Base-by-base conservation (phyloP, 2,329 filamentous ascomycete genomes). In the Aspergillus tubingensis region DNA sequence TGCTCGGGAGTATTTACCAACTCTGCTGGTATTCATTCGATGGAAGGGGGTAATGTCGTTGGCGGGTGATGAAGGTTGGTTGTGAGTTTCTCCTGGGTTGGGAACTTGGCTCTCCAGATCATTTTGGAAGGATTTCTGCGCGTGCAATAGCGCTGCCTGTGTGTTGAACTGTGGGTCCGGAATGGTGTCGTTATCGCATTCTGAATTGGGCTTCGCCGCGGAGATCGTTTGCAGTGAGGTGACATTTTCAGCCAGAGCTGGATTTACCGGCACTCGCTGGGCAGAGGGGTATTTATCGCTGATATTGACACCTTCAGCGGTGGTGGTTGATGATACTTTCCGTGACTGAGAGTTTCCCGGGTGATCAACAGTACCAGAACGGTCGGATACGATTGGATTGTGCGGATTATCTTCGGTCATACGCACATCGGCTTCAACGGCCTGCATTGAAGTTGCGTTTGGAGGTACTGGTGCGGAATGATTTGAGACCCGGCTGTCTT, bases 201-300 rank as follows among this genome's bases (percentile, higher is more conserved):
- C 67, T 3, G 67, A 57, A 47, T 65, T 59, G 30, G 54, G 65
- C 53, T 72, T 73, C 8, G 68, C 70, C 36, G 74, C 61, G 17
- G 71, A 69, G 5, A 77, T 79, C 7, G 77, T 78, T 57, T 77
- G 70, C 43, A 78, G 69, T 5, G 77, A 80, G 41, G 70, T 72
- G 17, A 73, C 50, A 39, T 72, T 70, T 59, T 73, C 72, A n/a
- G 70, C 68, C 3, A 70, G 58, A 5, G 64, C 71, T 21, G 66
- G 67, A 52, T 68, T 68, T 23, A 58, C 67, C 10, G 71, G 69
- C 19, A 75, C 65, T 43, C 69, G 59, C 60, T 80, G 78, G 8
- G 77, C 78, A 27, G 74, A 79, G 25, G 75, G 72, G 6, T 78
- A 56, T 30, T 65, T 68, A 25, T 72, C 71, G 48, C 62, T 71